Percentiles rank a stretch among this genome's conserved stretches.
Conservation (phyloP, 352 stramenopile genomes). For the Phytophthora niederhauseri region DNA sequence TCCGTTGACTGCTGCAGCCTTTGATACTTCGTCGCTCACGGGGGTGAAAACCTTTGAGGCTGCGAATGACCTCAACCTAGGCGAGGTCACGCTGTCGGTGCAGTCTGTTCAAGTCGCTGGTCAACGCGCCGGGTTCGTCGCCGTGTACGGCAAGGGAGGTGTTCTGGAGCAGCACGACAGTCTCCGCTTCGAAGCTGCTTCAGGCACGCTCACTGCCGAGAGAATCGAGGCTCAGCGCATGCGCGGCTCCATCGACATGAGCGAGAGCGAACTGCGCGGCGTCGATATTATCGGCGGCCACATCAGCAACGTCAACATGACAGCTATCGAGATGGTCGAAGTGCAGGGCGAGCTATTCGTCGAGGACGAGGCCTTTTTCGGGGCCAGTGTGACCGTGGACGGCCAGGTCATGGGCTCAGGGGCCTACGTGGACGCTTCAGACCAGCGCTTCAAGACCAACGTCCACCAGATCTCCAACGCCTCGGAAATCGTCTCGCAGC, state of each 20-base stretch:
- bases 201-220: slow-evolving; percentile 44
- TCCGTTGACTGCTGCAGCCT: slow-evolving; percentile 67
- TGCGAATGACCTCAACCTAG: slow-evolving; percentile 78
- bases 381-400: slow-evolving; percentile 83
- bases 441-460: slow-evolving; percentile 87
- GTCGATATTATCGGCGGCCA: slow-evolving; percentile 80
- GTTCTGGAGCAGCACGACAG: slow-evolving; percentile 62
- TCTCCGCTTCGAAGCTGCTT: slow-evolving; percentile 65
- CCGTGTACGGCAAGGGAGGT: slow-evolving; percentile 74
- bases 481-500: slow-evolving; percentile 45
- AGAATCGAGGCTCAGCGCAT: slow-evolving; percentile 57
- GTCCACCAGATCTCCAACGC: slow-evolving; percentile 56
- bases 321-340: slow-evolving; percentile 66
- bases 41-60: slow-evolving; percentile 66
- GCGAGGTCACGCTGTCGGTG: slow-evolving; percentile 70
- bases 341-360: slow-evolving; percentile 87
- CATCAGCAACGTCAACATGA: slow-evolving; percentile 84
- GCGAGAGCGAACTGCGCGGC: slow-evolving; percentile 63
- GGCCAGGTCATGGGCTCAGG: slow-evolving; percentile 91
- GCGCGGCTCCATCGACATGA: slow-evolving; percentile 81
- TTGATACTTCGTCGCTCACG: slow-evolving; percentile 63
- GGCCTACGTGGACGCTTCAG: slow-evolving; percentile 91
- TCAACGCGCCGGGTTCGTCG: slow-evolving; percentile 59
- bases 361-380: slow-evolving; percentile 82
- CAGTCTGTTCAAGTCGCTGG: slow-evolving; percentile 66